Evolutionary conservation across 108 stramenopile genomes (phyloP), one percentile per base, ranked within the genome.

Genomic region (Nitzschia palea): DNA sequence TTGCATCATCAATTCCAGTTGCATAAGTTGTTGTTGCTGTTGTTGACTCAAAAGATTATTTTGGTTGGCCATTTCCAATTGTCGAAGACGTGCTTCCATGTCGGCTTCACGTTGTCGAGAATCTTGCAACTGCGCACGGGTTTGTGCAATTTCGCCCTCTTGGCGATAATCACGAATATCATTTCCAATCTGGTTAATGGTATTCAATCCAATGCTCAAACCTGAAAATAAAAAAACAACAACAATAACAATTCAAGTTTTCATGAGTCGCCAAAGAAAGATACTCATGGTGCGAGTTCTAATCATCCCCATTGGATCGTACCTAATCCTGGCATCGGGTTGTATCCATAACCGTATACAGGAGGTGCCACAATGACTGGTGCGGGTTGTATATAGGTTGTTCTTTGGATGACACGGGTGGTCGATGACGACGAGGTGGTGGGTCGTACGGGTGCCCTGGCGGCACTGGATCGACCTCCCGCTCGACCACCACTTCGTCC

Each of bases 401-500:
- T 82, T 14, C 71, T 64, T 28, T 71, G 36, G 60, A 73, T 73
- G 26, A 73, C 63, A 26, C 36, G 35, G 23, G 55, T 73, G 63
- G 31, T 2, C 15, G 57, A 36, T 29, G 55, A 35, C 17, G 60
- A 54, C 0, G n/a, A 47, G 0, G 65, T 53, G 5, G 55, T 33
- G n/a, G 59, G 28, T 12, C 59, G 37, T 12, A 36, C 29, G 14
- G 73, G 44, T 15, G 55, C 61, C n/a, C 78, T 37, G 33, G 50
- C 67, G 0, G 35, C 42, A n/a, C 62, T 56, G 0, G 76, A 66
- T 31, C 82, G 77, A 57, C 82, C 82, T 26, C 82, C 82, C 4
- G 74, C 69, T 27, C 82, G 82, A 36, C 82, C 82, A 33, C 82
- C 82, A 58, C 73, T 75, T 12, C 82, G 77, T 22, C 48, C 82